Evolutionary conservation across 2,329 filamentous ascomycete genomes (phyloP), one percentile per base, ranked within the genome.

Genomic region (Colletotrichum tropicale): DNA sequence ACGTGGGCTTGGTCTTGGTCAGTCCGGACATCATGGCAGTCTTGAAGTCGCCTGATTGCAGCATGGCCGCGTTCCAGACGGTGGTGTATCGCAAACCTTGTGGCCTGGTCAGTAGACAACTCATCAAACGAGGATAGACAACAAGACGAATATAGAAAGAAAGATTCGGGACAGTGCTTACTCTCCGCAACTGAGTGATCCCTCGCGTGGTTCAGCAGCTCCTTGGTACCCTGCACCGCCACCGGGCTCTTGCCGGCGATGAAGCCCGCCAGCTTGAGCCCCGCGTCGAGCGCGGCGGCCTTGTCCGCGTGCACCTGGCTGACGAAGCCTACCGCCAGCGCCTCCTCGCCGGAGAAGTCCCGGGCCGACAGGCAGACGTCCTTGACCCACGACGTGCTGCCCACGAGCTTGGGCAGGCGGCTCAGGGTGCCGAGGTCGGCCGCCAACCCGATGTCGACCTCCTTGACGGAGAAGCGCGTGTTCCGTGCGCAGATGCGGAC

Each of bases 171-270:
- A 89, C 12, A 34, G 34, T 52, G 36, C 91, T 82, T 83, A 93
- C 93, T 95, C 79, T 98, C 95, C 61, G 90, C 91, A 32, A 98
- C 91, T 3, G 89, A 88, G 83, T 96, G 92, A 83, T 98, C 96
- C 80, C 95, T 90, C 38, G 93, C 94, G 81, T 93, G 95, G 84
- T 97, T 96, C 81, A 98, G 82, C 77, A 98, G 85, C 86, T 97
- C 94, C 87, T 98, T 98, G 10, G 96, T 98, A 8, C 94, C 93
- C 86, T 95, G 92, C 78, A 96, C 94, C 2, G 95, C 96, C 26
- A 98, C 93, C 0, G 96, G 96, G 81, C 94, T 97, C 90, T 98
- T 98, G 21, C 83, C 87, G 32, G 94, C 94, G 74, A 98, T 91
- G 80, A 92, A 80, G 13, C 81, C 85, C 1, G 93, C 95, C 80